phyloP scores from a whole-genome alignment of 208 protist genomes.

The Wallacemonas rigidus region DNA sequence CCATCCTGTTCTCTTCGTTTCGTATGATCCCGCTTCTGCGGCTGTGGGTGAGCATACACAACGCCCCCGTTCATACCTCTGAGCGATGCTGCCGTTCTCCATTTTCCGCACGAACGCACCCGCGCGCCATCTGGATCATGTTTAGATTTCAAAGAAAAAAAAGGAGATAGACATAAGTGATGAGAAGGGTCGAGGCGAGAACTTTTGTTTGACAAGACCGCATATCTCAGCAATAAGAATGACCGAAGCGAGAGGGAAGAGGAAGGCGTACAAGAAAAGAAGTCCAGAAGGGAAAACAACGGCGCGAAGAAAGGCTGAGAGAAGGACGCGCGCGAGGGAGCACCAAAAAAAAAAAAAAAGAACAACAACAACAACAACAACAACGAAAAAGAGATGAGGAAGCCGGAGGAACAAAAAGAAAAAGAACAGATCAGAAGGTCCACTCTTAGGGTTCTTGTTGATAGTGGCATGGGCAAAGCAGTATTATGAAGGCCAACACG shows the following conservation, averaged over 20 bases:
- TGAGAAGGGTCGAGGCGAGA: background rate
- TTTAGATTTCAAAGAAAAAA: conserved; percentile 7
- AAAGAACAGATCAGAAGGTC: background rate
- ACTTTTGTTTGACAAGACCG: background rate
- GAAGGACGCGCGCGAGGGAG: background rate
- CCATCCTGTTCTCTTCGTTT: too few species aligned
- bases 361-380: background rate
- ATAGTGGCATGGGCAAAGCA: background rate
- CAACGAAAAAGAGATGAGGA: background rate
- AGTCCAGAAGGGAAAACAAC: background rate
- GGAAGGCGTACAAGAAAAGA: background rate
- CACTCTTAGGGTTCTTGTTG: background rate
- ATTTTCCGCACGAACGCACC: too few species aligned
- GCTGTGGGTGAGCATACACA: too few species aligned
- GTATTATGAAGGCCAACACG: background rate
- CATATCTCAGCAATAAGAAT: background rate
- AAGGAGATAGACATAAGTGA: background rate
- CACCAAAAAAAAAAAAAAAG: conserved; percentile 7
- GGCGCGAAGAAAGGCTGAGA: background rate
- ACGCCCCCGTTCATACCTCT: too few species aligned
- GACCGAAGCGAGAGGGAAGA: background rate
- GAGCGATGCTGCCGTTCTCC: too few species aligned
- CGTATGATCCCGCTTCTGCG: too few species aligned
- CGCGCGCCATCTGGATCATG: too few species aligned
- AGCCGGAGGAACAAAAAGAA: background rate